A percentile compares a stretch with the other conserved stretches of the same genome.
phyloP scores from a whole-genome alignment of 441 rosid genomes.

The Croton setiger region DNA sequence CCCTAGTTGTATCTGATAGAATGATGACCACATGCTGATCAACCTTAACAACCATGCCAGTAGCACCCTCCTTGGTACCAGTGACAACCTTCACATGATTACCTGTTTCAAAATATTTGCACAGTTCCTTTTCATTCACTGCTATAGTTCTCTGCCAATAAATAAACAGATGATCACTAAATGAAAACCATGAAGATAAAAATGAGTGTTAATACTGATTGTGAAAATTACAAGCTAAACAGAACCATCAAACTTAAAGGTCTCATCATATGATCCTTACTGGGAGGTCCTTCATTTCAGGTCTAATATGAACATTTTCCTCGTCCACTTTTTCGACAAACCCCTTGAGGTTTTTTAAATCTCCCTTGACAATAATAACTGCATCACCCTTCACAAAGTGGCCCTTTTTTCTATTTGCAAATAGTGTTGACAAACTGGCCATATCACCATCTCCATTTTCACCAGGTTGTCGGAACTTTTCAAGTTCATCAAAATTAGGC shows the following conservation, averaged over 20 bases:
- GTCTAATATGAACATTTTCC: constrained; percentile 83
- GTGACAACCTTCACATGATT: constrained; percentile 96
- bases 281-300: constrained; percentile 93
- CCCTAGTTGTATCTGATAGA: constrained; percentile 93
- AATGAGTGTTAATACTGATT: background rate
- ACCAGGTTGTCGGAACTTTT: constrained; percentile 77
- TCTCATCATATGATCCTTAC: constrained; percentile 43
- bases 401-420: constrained; percentile 92
- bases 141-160: constrained; percentile 75
- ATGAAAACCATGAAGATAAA: background rate
- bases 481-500: constrained; percentile 97
- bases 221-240: background rate
- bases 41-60: constrained; percentile 98
- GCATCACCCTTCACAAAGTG: constrained; percentile 99
- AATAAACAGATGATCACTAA: constrained; percentile 21
- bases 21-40: constrained; percentile 93
- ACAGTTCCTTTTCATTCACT: constrained; percentile 82
- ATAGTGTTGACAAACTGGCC: constrained; percentile 78
- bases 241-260: constrained; percentile 1
- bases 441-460: constrained; percentile 76
- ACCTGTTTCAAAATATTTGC: constrained; percentile 97
- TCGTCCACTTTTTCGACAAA: constrained; percentile 99
- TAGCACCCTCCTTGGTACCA: constrained; percentile 92
- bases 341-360: constrained; percentile 90
- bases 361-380: constrained; percentile 90